These are phyloP conservation scores for Hippophae gyantsensis DNA, from an alignment of 306 rosid species.

Conservation along the genomic window DNA sequence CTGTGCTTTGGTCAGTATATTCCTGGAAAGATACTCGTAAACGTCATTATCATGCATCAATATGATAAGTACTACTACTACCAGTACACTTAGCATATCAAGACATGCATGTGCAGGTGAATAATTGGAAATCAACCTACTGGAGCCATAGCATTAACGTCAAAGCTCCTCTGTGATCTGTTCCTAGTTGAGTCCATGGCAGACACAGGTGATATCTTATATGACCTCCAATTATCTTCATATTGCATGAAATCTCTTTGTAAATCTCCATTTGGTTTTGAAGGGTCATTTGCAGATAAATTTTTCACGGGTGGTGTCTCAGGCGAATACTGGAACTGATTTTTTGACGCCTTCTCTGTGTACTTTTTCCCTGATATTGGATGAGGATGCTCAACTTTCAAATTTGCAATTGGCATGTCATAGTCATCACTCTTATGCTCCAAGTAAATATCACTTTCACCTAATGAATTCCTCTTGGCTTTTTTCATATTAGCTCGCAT, in stretches of 20 bases:
- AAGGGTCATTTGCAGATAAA: slow-evolving; percentile 21
- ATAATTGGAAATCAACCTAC: slow-evolving; percentile 19
- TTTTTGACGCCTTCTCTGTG: slow-evolving; percentile 46
- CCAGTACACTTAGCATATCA: neutral
- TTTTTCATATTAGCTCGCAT: slow-evolving; percentile 91
- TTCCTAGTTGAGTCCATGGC: slow-evolving; percentile 49
- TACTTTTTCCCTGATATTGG: slow-evolving; percentile 41
- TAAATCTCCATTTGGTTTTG: slow-evolving; percentile 30
- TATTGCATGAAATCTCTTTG: slow-evolving; percentile 30
- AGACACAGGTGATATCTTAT: slow-evolving; percentile 38
- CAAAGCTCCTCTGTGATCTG: slow-evolving; percentile 47
- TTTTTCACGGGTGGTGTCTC: slow-evolving; percentile 31
- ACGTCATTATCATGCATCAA: slow-evolving; percentile 14
- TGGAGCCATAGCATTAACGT: slow-evolving; percentile 49
- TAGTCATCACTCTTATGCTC: slow-evolving; percentile 78
- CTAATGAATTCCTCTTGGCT: slow-evolving; percentile 64
- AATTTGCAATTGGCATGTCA: slow-evolving; percentile 35
- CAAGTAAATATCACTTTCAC: slow-evolving; percentile 48
- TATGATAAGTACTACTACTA: neutral
- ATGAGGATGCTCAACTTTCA: slow-evolving; percentile 23
- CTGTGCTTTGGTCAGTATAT: slow-evolving; percentile 49
- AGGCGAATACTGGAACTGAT: slow-evolving; percentile 52
- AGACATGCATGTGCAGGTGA: slow-evolving; percentile 3
- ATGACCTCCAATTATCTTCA: slow-evolving; percentile 56
- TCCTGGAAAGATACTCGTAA: slow-evolving; percentile 44